These are phyloP conservation scores for Hypoxylon fuscum DNA, from an alignment of 495 filamentous ascomycete species.

Conservation along the genomic window DNA sequence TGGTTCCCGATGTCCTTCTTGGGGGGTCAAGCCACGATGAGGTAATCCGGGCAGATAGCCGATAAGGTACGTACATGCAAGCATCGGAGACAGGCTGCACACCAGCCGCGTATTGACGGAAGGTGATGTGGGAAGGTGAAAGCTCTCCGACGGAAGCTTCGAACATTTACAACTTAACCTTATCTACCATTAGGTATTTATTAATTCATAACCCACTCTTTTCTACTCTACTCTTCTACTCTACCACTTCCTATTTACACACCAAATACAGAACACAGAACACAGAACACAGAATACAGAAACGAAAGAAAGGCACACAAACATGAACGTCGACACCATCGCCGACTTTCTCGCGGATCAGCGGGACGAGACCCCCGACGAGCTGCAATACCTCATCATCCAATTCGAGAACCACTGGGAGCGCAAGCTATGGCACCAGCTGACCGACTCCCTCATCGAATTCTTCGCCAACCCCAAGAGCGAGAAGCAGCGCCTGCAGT, in stretches of 20 bases:
- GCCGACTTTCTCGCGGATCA: conserved; percentile 90
- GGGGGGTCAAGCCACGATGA: conserved; percentile 22
- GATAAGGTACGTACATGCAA: conserved; percentile 14
- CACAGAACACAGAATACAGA: conserved; percentile 13
- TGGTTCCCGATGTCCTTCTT: conserved; percentile 2
- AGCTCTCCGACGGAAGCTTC: conserved; percentile 25
- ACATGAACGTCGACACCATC: conserved; percentile 86
- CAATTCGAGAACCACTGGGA: conserved; percentile 98
- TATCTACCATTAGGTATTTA: no score
- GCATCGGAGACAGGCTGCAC: conserved; percentile 43
- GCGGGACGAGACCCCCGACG: conserved; percentile 83
- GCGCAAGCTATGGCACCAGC: conserved; percentile 98
- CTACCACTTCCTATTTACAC: neutral
- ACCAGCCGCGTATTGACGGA: conserved; percentile 44
- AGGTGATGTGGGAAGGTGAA: conserved; percentile 21
- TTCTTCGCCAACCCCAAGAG: conserved; percentile 88
- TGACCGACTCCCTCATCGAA: conserved; percentile 86
- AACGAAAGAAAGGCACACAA: no score
- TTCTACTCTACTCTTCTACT: no score
- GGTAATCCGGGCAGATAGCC: neutral
- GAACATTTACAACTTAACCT: no score
- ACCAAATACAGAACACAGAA: neutral
- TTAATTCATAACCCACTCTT: no score
- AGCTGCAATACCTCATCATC: conserved; percentile 87
- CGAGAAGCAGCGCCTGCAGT: conserved; percentile 80